Evolutionary conservation across 208 protist species (phyloP).

Genomic region (Leishmania aethiopica): DNA sequence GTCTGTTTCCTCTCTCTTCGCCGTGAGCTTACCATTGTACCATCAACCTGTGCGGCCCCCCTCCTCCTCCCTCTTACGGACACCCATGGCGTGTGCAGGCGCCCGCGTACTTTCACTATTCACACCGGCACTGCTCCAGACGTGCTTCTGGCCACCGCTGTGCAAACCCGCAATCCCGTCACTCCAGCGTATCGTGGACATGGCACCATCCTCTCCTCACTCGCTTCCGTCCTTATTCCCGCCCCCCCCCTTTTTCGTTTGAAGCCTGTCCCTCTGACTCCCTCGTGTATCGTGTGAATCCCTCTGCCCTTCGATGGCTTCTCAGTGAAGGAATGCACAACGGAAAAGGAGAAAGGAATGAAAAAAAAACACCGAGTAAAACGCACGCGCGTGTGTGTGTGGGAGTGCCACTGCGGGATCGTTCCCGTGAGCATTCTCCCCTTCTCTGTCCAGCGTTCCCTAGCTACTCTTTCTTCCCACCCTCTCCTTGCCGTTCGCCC

Average conservation of each 20-base stretch:
- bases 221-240: neutral
- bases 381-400: neutral
- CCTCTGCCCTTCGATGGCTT: neutral
- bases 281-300: neutral
- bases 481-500: no score
- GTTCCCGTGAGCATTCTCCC: neutral
- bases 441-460: neutral
- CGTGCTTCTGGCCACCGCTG: neutral
- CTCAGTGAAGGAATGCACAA: neutral
- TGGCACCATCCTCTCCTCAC: no score
- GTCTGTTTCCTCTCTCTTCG: neutral
- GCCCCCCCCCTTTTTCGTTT: neutral
- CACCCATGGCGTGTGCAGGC: neutral
- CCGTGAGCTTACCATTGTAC: neutral
- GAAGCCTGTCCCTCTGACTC: neutral
- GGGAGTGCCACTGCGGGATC: neutral
- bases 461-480: no score
- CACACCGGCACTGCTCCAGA: neutral
- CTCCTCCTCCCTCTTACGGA: neutral
- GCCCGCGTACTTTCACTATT: neutral
- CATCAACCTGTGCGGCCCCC: neutral
- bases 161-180: neutral
- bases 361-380: neutral
- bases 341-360: no score
- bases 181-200: no score